Evolutionary conservation across 192 early-diverging fungal genomes (phyloP), one percentile per base, ranked within the genome.

Genomic region (Chytriomyces hyalinus): DNA sequence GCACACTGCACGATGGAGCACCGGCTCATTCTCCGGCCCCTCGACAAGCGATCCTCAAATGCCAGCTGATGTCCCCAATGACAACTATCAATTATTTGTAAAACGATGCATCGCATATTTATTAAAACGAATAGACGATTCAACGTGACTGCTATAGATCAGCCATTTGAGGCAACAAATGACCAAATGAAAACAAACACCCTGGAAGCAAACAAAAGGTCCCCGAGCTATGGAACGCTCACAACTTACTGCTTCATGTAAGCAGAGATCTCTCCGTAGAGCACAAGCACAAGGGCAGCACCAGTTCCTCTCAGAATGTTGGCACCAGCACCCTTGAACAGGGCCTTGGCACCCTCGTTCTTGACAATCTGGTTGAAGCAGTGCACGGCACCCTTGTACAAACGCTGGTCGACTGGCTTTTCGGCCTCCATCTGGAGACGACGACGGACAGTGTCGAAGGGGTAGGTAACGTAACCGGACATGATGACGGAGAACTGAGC

Each of bases 271-370:
- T 83, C 80, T 71, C 82, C 86, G 81, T 87, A 87, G 62, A 79
- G 76, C 63, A 89, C 93, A 85, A 93, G 92, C 74, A 98, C 97
- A 90, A 93, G 91, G 77, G 97, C 95, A 92, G 94, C 97, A 86
- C 93, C 97, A 81, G 94, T 93, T 86, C 92, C 96, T 86, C 97
- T 93, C 87, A 99, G 94, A 81, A 98, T 94, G 92, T 99, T 97
- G 80, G 97, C 95, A 91, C 94, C 92, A 82, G 94, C 95, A 87
- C 97, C 97, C 90, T 97, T 97, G 95, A 96, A 99, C 85, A 99
- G 89, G 80, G 95, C 92, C 88, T 89, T 91, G 83, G 86, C 70
- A 80, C 97, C 97, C 84, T 97, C 96, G 83, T 96, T 92, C 73
- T 73, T 83, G 83, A 96, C 85, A 82, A 99, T 94, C 91, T 96